Conservation (phyloP, 768 basidiomycete species). For the Pilatotrama ljubarskyi region DNA sequence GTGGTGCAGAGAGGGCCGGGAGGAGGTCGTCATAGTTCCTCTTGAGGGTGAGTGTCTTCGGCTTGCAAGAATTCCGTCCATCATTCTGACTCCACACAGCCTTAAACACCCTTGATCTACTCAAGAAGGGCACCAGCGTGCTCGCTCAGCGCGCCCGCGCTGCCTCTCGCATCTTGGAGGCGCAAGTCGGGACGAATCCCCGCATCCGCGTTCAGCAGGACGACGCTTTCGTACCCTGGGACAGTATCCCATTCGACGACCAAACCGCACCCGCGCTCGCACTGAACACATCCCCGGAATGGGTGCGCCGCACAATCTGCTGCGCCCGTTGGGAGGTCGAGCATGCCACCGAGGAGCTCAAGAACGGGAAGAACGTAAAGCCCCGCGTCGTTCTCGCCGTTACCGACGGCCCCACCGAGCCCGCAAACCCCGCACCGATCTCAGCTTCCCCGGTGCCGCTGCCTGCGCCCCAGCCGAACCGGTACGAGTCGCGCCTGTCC, state of each 20-base stretch:
- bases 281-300: slow-evolving; percentile 63
- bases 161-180: slow-evolving; percentile 87
- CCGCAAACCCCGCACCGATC: slow-evolving; percentile 13
- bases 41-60: slow-evolving; percentile 66
- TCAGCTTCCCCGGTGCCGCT: slow-evolving; percentile 59
- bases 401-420: slow-evolving; percentile 18
- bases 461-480: slow-evolving; percentile 58
- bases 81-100: slow-evolving; percentile 45
- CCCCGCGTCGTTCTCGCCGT: slow-evolving; percentile 67
- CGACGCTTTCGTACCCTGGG: slow-evolving; percentile 83
- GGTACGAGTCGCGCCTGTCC: slow-evolving; percentile 63
- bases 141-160: slow-evolving; percentile 82
- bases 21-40: slow-evolving; percentile 81
- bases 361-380: slow-evolving; percentile 18
- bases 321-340: slow-evolving; percentile 78
- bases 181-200: slow-evolving; percentile 79
- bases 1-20: slow-evolving; percentile 75
- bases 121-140: slow-evolving; percentile 85
- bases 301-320: slow-evolving; percentile 82
- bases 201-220: slow-evolving; percentile 82
- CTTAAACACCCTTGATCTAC: slow-evolving; percentile 85
- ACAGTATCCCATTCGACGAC: slow-evolving; percentile 59
- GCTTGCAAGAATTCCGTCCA: background rate
- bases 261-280: slow-evolving; percentile 23
- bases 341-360: slow-evolving; percentile 41